Base-by-base conservation (phyloP, 2,329 filamentous ascomycete genomes). In the Stagonosporopsis cucurbitacearum region DNA sequence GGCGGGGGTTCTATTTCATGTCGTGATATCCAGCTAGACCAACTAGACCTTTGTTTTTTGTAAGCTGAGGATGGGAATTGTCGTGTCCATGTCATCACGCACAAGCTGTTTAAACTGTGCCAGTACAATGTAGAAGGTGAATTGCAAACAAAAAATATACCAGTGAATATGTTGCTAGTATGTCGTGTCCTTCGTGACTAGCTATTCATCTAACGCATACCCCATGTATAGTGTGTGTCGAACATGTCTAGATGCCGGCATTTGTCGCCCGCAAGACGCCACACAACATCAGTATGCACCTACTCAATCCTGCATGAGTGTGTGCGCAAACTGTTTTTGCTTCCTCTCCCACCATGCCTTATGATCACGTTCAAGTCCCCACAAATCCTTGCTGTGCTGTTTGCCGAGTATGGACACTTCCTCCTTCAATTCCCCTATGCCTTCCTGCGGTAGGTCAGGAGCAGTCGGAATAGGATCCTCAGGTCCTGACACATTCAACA, bases 21-120 rank as follows among this genome's bases (percentile, higher is more conserved):
- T 60, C 54, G 41, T 62, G 70, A 73, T 73, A 71, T 71, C 69
- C 70, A 65, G 58, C 57, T 71, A 71, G 66, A 69, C 48, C 55
- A 59, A 57, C 50, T 65, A 65, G 57, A 64, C 57, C 36, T 26
- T 59, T 58, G 51, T 49, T 55, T 62, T 58, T 19, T 36, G 28
- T 35, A 54, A 51, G 37, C 17, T n/a, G 41, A 44, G 33, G 40
- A 51, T n/a, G 23, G 44, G 35, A 37, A 23, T 45, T n/a, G 9
- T n/a, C 13, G 20, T 8, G 3, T 37, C 3, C 2, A 32, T 32
- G 30, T 32, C 30, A 26, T 9, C 22, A 28, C 9, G 39, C 2
- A 28, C 17, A 23, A 5, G 39, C 26, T 40, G 12, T 22, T 30
- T 46, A 43, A 37, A 56, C 36, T 56, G 43, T 41, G 47, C 17